These are phyloP conservation scores for Sophora flavescens DNA, from an alignment of 306 rosid genomes.

Conservation along the genomic window DNA sequence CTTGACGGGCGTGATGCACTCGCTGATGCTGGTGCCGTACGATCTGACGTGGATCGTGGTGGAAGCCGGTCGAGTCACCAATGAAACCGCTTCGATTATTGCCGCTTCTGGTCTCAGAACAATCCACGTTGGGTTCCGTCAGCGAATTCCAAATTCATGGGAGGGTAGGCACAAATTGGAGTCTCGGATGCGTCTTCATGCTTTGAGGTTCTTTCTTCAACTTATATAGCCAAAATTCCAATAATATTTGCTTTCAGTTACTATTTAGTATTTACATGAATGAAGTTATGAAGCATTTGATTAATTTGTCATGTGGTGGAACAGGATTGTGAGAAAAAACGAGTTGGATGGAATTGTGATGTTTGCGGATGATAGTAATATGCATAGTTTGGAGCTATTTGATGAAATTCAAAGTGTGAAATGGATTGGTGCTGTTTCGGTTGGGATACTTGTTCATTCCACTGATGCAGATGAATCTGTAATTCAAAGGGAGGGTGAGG, in stretches of 20 bases:
- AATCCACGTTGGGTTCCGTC: slow-evolving; percentile 72
- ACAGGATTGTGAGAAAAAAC: slow-evolving; percentile 83
- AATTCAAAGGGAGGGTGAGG: slow-evolving; percentile 57
- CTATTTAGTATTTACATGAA: neutral
- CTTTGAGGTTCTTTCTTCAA: slow-evolving; percentile 68
- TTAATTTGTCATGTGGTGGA: slow-evolving; percentile 48
- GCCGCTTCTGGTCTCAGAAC: slow-evolving; percentile 75
- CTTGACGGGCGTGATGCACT: slow-evolving; percentile 92
- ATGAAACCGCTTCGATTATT: slow-evolving; percentile 83
- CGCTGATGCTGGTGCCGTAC: slow-evolving; percentile 89
- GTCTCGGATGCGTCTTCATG: slow-evolving; percentile 86
- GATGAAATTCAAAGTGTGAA: slow-evolving; percentile 88
- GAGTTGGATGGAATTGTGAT: slow-evolving; percentile 89
- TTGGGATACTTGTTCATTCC: slow-evolving; percentile 85
- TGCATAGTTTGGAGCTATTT: slow-evolving; percentile 96
- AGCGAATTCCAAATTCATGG: slow-evolving; percentile 84
- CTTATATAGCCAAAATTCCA: neutral
- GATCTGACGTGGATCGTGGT: slow-evolving; percentile 92
- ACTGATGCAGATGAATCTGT: slow-evolving; percentile 46
- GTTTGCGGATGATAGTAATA: slow-evolving; percentile 98
- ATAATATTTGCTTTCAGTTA: slow-evolving; percentile 26
- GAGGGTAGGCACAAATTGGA: slow-evolving; percentile 84
- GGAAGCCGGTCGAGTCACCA: slow-evolving; percentile 90
- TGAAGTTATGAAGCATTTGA: slow-evolving; percentile 39
- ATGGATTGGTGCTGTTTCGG: slow-evolving; percentile 94